Evolutionary conservation across 23 red algal genomes (phyloP).

Genomic region (Gracilaria domingensis): DNA sequence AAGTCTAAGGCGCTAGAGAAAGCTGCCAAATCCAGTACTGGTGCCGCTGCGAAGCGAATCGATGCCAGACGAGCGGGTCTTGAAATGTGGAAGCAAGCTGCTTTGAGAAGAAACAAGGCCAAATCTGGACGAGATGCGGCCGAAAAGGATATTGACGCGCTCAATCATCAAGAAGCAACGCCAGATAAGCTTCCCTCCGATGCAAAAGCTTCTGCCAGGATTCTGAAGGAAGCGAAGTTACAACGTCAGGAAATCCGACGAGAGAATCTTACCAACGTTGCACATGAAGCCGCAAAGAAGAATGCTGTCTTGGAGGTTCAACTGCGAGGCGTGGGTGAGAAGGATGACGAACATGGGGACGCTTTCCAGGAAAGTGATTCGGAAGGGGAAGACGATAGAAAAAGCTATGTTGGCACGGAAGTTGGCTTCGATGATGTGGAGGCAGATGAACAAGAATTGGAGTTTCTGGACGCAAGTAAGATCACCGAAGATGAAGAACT

Average conservation of each 20-base stretch:
- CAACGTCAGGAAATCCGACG: constrained; percentile 67
- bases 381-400: constrained; percentile 58
- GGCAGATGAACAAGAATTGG: constrained; percentile 40
- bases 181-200: constrained; percentile 13
- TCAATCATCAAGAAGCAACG: constrained; percentile 24
- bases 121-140: not conserved
- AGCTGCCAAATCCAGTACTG: not conserved
- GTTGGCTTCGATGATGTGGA: not conserved
- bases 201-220: constrained; percentile 62
- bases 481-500: constrained; percentile 80
- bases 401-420: constrained; percentile 44
- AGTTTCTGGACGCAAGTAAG: constrained; percentile 72
- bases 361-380: constrained; percentile 62
- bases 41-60: constrained; percentile 2
- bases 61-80: constrained; percentile 54
- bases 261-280: constrained; percentile 34
- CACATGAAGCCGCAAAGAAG: constrained; percentile 35
- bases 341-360: not conserved
- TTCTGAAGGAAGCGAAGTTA: constrained; percentile 72
- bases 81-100: constrained; percentile 45
- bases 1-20: constrained; percentile 13
- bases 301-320: constrained; percentile 31
- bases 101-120: constrained; percentile 19
- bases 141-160: constrained; percentile 25
- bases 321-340: constrained; percentile 21